These are phyloP conservation scores for Nephromyces sp. DNA, from an alignment of 169 alveolate species.

Conservation along the genomic window DNA sequence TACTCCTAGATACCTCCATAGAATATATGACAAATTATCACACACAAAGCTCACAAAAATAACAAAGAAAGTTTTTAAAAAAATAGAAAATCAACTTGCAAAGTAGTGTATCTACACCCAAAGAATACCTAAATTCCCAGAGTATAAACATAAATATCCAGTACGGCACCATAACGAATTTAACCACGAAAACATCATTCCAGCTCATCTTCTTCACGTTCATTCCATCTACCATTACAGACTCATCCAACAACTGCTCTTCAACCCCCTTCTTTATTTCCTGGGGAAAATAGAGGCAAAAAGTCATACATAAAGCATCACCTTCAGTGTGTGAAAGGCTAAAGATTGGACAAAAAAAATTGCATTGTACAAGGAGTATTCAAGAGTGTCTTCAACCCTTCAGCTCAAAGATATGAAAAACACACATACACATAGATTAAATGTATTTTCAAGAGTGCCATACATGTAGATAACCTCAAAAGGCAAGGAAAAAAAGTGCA, in stretches of 20 bases:
- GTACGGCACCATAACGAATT: neutral
- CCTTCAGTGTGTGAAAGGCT: neutral
- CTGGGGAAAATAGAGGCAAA: neutral
- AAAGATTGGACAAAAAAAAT: neutral
- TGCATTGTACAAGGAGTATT: neutral
- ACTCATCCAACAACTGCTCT: neutral
- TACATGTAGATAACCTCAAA: neutral
- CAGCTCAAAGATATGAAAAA: neutral
- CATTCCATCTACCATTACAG: neutral
- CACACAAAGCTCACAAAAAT: too few species aligned
- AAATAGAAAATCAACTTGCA: too few species aligned
- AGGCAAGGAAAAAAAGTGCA: neutral
- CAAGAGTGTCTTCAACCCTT: neutral
- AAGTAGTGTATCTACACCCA: too few species aligned
- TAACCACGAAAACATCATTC: neutral
- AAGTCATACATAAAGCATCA: neutral
- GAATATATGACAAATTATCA: too few species aligned
- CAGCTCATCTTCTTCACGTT: neutral
- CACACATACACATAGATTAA: neutral
- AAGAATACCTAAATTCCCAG: too few species aligned
- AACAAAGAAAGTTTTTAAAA: too few species aligned
- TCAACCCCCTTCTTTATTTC: neutral
- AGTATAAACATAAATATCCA: too few species aligned
- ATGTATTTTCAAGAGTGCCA: neutral
- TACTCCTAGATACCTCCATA: too few species aligned